A percentile compares a stretch with the other conserved stretches of the same genome.
Evolutionary conservation across 1,284 basidiomycete species (phyloP).

Genomic region (Pseudozyma thailandica): DNA sequence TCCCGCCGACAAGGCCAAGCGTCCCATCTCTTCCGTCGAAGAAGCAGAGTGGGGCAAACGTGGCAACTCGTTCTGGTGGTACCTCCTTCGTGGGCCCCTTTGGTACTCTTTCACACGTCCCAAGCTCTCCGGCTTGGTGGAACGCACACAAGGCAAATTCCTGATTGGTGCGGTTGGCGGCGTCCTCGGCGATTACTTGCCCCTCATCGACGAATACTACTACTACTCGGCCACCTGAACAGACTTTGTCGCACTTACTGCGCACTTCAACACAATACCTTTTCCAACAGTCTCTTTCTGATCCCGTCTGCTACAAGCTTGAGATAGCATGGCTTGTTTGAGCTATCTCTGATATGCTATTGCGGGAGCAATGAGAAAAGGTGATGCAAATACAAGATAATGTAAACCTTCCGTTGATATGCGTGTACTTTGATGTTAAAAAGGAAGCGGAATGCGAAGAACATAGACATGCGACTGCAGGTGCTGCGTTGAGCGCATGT

Average conservation of each 20-base stretch:
- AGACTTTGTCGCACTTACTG: neutral
- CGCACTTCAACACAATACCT: neutral
- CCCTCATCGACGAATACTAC: slow-evolving; percentile 92
- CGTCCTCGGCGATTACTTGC: slow-evolving; percentile 87
- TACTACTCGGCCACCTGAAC: slow-evolving; percentile 72
- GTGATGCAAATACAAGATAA: slow-evolving; percentile 3
- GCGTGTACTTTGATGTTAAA: neutral
- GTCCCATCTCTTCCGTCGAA: slow-evolving; percentile 67
- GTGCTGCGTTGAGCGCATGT: too few relatives aligned
- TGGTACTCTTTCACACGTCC: slow-evolving; percentile 86
- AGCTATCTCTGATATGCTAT: neutral
- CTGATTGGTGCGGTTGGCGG: slow-evolving; percentile 80
- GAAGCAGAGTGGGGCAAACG: slow-evolving; percentile 79
- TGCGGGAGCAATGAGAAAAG: neutral
- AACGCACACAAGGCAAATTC: slow-evolving; percentile 75
- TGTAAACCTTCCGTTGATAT: slow-evolving; percentile 1
- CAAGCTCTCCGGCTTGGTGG: slow-evolving; percentile 76
- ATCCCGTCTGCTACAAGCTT: neutral
- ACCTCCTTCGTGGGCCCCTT: slow-evolving; percentile 85
- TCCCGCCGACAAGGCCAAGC: slow-evolving; percentile 34
- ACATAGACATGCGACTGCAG: too few relatives aligned
- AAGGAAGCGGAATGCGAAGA: neutral
- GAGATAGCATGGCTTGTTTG: neutral
- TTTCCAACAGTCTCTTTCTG: too few relatives aligned
- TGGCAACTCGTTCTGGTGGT: slow-evolving; percentile 84